Evolutionary conservation across 2,329 filamentous ascomycete species (phyloP).

Genomic region (Alternaria alternata): DNA sequence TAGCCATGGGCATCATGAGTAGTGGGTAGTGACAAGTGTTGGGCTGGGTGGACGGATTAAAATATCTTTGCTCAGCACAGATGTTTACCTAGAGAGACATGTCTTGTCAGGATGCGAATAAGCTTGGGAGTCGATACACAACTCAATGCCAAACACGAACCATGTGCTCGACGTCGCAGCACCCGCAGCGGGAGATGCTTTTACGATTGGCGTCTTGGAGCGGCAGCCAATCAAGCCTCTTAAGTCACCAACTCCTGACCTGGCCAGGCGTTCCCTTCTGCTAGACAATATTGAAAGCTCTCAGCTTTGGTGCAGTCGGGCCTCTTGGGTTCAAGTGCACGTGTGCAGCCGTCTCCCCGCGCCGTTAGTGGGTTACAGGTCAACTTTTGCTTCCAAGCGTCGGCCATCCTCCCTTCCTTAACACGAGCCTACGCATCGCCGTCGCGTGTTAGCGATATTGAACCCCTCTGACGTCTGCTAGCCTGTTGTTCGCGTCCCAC

Average conservation of each 20-base stretch:
- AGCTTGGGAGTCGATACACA: background rate
- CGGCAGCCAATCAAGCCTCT: background rate
- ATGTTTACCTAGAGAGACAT: background rate
- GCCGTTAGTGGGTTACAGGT: slow-evolving; percentile 15
- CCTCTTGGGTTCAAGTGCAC: slow-evolving; percentile 9
- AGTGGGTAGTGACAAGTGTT: background rate
- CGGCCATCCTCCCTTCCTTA: slow-evolving; percentile 8
- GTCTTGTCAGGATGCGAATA: background rate
- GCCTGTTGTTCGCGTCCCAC: slow-evolving; percentile 30
- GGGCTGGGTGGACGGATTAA: background rate
- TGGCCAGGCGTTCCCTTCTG: background rate
- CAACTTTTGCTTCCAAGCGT: slow-evolving; percentile 17
- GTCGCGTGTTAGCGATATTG: slow-evolving; percentile 13
- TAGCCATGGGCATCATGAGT: slow-evolving; percentile 9
- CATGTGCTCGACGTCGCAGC: slow-evolving; percentile 2
- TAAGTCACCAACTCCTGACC: background rate
- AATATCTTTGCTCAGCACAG: background rate
- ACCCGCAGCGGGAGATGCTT: background rate
- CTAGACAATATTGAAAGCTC: slow-evolving; percentile 1
- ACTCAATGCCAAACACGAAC: background rate
- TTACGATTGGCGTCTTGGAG: background rate
- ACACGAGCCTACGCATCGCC: slow-evolving; percentile 8
- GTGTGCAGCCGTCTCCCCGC: slow-evolving; percentile 20
- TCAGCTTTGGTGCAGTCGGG: background rate
- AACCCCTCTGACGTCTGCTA: slow-evolving; percentile 19